A percentile compares a stretch with the other conserved stretches of the same genome.
These are phyloP conservation scores for Diaporthe destruens DNA, from an alignment of 2,329 filamentous ascomycete species.

Conservation along the genomic window DNA sequence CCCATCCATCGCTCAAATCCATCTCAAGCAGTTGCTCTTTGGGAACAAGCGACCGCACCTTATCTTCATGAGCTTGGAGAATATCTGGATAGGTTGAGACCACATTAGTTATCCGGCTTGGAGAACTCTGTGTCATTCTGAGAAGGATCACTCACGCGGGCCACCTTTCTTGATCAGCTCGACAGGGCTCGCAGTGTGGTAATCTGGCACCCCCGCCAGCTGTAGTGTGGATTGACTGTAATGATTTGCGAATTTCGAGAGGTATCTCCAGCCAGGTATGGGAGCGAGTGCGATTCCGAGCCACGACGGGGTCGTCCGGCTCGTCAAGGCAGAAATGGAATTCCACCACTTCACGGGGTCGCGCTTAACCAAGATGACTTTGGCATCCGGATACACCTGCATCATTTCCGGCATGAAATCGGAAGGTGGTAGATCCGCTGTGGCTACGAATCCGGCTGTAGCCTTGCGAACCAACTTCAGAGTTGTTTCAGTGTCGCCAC, in stretches of 20 bases:
- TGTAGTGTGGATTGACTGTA: constrained; percentile 32
- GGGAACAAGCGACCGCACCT: constrained; percentile 3
- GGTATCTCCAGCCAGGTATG: constrained; percentile 28
- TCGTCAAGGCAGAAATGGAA: constrained; percentile 5
- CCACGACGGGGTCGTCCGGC: constrained; percentile 22
- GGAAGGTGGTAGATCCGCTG: constrained; percentile 12
- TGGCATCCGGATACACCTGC: constrained; percentile 18
- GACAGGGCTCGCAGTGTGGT: constrained; percentile 1
- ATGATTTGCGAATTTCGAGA: constrained; percentile 15
- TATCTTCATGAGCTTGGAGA: constrained; percentile 18
- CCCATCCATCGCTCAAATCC: constrained; percentile 41
- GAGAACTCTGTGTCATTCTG: neutral
- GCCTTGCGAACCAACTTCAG: constrained; percentile 44
- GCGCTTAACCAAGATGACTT: constrained; percentile 11
- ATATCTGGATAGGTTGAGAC: neutral
- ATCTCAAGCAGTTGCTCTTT: constrained; percentile 7
- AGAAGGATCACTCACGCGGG: constrained; percentile 20
- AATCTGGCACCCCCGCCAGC: constrained; percentile 16
- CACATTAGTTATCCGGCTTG: too few species aligned
- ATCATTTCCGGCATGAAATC: constrained; percentile 35
- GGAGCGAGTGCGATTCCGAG: neutral
- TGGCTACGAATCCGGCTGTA: constrained; percentile 33
- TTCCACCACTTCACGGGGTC: constrained; percentile 31
- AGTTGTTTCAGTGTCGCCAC: constrained; percentile 43
- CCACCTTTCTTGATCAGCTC: constrained; percentile 35